These are phyloP conservation scores for Osmanthus fragrans DNA, from an alignment of 257 asterid species.

Conservation along the genomic window DNA sequence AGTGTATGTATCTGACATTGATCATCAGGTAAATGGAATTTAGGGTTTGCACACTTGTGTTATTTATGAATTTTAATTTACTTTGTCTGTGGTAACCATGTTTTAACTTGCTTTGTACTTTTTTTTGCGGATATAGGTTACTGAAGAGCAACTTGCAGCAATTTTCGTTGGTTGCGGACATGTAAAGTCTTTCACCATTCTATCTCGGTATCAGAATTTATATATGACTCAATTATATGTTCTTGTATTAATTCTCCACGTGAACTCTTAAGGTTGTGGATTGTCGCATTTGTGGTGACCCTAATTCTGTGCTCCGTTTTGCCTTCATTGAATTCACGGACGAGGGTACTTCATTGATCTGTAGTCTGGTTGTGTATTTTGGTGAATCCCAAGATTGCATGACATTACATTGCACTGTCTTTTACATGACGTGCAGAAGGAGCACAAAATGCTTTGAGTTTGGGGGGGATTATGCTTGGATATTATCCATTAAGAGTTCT, in stretches of 20 bases:
- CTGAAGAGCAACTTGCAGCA: conserved; percentile 77
- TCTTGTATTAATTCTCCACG: not conserved
- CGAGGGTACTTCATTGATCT: conserved; percentile 46
- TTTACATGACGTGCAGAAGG: conserved; percentile 50
- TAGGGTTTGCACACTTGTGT: not conserved
- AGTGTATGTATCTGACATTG: conserved; percentile 75
- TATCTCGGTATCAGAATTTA: conserved; percentile 9
- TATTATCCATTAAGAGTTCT: conserved; percentile 69
- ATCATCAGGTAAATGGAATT: conserved; percentile 57
- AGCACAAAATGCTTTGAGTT: conserved; percentile 67
- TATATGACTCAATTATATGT: not conserved
- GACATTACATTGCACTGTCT: conserved; percentile 9
- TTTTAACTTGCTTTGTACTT: conserved; percentile 5
- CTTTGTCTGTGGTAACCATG: not conserved
- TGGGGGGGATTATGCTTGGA: conserved; percentile 84
- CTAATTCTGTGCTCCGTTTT: conserved; percentile 77
- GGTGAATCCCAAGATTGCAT: conserved; percentile 6
- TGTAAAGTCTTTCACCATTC: conserved; percentile 31
- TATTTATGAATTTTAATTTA: not conserved
- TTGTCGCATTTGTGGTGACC: conserved; percentile 83
- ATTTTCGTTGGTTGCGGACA: conserved; percentile 67
- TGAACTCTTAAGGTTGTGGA: conserved; percentile 62
- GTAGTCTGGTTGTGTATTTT: conserved; percentile 10
- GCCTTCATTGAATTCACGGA: conserved; percentile 73
- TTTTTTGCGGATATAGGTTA: conserved; percentile 44